Base-by-base conservation (phyloP, 2,329 filamentous ascomycete species). In the Cryphonectria nitschkei region DNA sequence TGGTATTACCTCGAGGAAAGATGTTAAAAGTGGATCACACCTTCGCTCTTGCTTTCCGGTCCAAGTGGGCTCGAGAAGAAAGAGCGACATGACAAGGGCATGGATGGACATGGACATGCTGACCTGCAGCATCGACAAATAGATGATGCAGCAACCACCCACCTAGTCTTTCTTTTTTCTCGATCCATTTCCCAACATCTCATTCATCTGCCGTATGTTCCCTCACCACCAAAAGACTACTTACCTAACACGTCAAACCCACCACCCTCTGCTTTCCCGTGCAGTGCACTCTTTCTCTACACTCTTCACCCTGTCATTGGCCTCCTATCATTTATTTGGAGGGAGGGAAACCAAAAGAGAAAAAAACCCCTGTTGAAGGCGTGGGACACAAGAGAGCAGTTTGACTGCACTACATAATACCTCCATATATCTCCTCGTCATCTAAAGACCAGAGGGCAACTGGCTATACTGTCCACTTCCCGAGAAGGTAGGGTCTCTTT, bases 81-180 rank as follows among this genome's bases (percentile, higher is more conserved):
- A 26, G 61, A 64, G 34, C 37, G 61, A 46, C 60, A 50, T 50
- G 46, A 50, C 61, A 14, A 41, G n/a, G 43, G n/a, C 22, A 46
- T 16, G 9, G 39, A 64, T 16, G 9, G 61, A 64, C 60, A 43
- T 41, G 61, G 61, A 41, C 61, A 46, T n/a, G 41, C 37, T 50
- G 34, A 39, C 58, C 58, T 61, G 58, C 43, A 65, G 63, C 63
- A 41, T 41, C 29, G 43, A 65, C 63, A n/a, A 52, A 50, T 52
- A 29, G 19, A 65, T 34, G 63, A 46, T 22, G 63, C 63, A 32
- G 41, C 39, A 46, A 19, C 62, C 41, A n/a, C 43, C 41, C 14
- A 39, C 61, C 60, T 64, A 16, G 39, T 41, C 41, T 16, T 64
- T 46, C 22, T 43, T 37, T 26, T 16, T 64, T 64, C 41, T 37